Base-by-base conservation (phyloP, 208 protist species). In the Crithidia acanthocephali region DNA sequence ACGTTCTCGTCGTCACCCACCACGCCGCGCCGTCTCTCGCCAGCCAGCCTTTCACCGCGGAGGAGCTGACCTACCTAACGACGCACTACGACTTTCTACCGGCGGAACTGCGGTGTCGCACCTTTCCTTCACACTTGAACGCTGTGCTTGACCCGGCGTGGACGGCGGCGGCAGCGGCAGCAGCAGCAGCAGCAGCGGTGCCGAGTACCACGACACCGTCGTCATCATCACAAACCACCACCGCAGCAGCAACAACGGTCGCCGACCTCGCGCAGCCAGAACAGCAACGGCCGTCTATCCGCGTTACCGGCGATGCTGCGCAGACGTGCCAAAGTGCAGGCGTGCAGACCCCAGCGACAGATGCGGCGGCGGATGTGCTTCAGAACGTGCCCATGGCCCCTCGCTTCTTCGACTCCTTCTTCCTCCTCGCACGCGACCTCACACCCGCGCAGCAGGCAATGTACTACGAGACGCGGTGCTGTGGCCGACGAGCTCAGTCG, bases 1-100 rank as follows among this genome's bases (percentile, higher is more conserved):
- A 90, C 72, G 51, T 93, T 11, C 75, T 93, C 25, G 82, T 74
- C 13, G 51, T 93, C 40, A 93, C 85, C 10, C 88, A 93, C 72
- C 68, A 74, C 53, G 65, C 79, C 18, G 51, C 74, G 1, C 76
- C 70, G 20, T 76, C 72, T n/a, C 53, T 90, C 33, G 37, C 74
- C 16, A 63, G 57, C 0, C 76, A 74, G 56, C 62, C 68, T 13
- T 52, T 83, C 37, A 81, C 56, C 11, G 79, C 66, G 1, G 78
- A 88, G 51, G 85, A 82, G n/a, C 42, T 88, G 32, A 28, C 63
- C 23, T 60, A 61, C 18, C 68, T 89, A 18, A 74, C 72, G 22
- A 67, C 72, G 32, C 68, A 76, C 32, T 32, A 83, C 53, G 70
- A 65, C 42, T 84, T 86, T 61, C 62, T 90, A 11, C 81, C 80